A percentile compares a stretch with the other conserved stretches of the same genome.
phyloP scores from a whole-genome alignment of 2,329 filamentous ascomycete genomes.

The Sporothrix brunneoviolacea region DNA sequence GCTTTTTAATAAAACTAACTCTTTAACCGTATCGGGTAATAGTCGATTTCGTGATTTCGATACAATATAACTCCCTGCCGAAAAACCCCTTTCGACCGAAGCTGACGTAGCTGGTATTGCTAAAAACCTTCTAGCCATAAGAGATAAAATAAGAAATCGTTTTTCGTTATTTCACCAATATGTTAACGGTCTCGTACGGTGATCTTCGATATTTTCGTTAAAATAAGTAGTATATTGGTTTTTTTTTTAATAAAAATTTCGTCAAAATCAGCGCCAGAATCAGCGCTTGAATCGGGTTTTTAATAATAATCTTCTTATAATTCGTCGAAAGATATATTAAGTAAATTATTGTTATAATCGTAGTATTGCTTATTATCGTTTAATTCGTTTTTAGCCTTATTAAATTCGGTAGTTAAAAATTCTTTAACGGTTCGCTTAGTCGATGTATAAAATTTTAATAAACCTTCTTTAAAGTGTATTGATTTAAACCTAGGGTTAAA shows the following conservation, averaged over 20 bases:
- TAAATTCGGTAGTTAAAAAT: background rate
- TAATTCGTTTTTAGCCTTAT: background rate
- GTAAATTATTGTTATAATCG: too few species aligned
- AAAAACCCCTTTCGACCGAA: background rate
- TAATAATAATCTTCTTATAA: too few species aligned
- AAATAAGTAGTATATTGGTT: background rate
- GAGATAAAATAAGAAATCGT: background rate
- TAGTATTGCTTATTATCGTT: too few species aligned
- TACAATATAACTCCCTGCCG: background rate
- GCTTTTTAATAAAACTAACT: slow-evolving; percentile 1
- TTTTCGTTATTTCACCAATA: background rate
- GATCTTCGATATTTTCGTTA: background rate
- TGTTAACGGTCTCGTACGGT: background rate
- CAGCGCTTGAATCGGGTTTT: background rate
- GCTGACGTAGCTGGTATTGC: background rate
- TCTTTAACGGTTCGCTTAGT: background rate
- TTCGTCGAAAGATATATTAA: too few species aligned
- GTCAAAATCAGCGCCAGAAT: background rate
- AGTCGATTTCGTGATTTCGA: background rate
- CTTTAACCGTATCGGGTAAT: background rate
- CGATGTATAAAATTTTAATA: background rate
- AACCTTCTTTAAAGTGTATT: background rate
- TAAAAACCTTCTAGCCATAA: background rate
- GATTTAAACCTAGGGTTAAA: background rate
- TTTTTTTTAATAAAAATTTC: background rate